A percentile compares a stretch with the other conserved stretches of the same genome.
Evolutionary conservation across 805 yeast species (phyloP).

Genomic region (Jamesozyma hellenica): DNA sequence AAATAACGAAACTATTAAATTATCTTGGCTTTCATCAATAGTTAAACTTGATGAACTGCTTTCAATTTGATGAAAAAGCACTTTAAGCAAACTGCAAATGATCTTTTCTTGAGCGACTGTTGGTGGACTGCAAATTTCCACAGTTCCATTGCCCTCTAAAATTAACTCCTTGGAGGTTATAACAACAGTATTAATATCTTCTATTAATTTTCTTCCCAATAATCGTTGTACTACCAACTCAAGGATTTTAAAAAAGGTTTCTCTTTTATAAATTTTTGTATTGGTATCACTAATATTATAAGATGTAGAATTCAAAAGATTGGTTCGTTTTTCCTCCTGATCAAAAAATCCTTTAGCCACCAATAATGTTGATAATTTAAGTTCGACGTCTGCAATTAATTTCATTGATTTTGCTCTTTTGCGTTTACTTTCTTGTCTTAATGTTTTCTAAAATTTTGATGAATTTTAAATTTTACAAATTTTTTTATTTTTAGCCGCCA

Average conservation of each 20-base stretch:
- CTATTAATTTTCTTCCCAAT: constrained; percentile 4
- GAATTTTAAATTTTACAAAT: too few relatives aligned
- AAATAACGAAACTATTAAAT: constrained; percentile 19
- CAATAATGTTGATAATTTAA: constrained; percentile 9
- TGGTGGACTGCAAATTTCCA: constrained; percentile 18
- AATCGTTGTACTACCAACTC: constrained; percentile 11
- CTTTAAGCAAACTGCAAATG: constrained; percentile 17
- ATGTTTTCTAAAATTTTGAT: too few relatives aligned
- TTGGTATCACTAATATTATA: background rate
- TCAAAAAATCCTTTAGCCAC: constrained; percentile 7
- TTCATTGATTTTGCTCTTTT: constrained; percentile 8
- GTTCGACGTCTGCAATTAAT: constrained; percentile 12
- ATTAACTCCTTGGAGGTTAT: constrained; percentile 10
- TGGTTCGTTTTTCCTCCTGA: constrained; percentile 2
- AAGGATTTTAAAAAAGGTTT: constrained; percentile 6
- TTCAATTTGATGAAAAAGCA: constrained; percentile 16
- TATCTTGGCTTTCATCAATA: constrained; percentile 18
- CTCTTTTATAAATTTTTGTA: background rate
- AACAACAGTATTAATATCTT: constrained; percentile 5
- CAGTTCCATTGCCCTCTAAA: constrained; percentile 21
- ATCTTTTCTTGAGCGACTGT: constrained; percentile 20
- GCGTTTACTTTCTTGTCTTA: background rate
- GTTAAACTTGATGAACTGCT: background rate
- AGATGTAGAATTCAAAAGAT: background rate
- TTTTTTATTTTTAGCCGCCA: too few relatives aligned